Percentiles rank a stretch among this genome's conserved stretches.
Conservation (phyloP, 2,329 filamentous ascomycete genomes). For the Apiospora malaysiana region DNA sequence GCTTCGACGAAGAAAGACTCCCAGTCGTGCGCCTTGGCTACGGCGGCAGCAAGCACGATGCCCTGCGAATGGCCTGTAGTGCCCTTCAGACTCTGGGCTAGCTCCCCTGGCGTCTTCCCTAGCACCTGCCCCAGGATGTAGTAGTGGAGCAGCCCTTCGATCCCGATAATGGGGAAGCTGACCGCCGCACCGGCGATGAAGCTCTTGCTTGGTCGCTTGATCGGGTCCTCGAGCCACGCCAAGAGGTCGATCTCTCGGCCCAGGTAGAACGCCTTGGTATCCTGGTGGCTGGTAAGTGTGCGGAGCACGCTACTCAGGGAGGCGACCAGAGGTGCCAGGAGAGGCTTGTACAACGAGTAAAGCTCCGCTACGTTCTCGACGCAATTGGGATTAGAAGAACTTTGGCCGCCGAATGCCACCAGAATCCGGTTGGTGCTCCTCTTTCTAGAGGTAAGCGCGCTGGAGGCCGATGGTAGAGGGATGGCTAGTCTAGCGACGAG, state of each 20-base stretch:
- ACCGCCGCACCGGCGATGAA: not conserved
- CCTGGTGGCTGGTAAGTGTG: not conserved
- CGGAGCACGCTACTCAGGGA: not conserved
- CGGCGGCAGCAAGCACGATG: conserved; percentile 42
- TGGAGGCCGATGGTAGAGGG: not conserved
- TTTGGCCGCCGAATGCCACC: not conserved
- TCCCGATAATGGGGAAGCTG: not conserved
- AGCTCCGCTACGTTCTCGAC: not conserved
- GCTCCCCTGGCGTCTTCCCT: not conserved
- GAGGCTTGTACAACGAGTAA: not conserved
- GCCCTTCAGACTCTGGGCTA: not conserved
- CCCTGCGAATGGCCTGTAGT: conserved; percentile 45
- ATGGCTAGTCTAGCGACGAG: not conserved
- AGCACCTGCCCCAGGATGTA: not conserved
- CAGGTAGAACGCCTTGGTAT: not conserved
- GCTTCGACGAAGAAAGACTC: conserved; percentile 38
- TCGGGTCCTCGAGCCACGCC: not conserved
- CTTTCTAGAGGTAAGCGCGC: not conserved
- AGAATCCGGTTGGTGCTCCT: not conserved
- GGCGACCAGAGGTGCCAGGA: not conserved
- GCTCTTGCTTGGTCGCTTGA: not conserved
- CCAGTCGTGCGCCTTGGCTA: conserved; percentile 42
- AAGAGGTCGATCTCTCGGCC: not conserved
- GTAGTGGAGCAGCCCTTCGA: not conserved
- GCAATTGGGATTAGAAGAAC: not conserved